Conservation (phyloP, 2,329 filamentous ascomycete species). For the Aspergillus caelatus region DNA sequence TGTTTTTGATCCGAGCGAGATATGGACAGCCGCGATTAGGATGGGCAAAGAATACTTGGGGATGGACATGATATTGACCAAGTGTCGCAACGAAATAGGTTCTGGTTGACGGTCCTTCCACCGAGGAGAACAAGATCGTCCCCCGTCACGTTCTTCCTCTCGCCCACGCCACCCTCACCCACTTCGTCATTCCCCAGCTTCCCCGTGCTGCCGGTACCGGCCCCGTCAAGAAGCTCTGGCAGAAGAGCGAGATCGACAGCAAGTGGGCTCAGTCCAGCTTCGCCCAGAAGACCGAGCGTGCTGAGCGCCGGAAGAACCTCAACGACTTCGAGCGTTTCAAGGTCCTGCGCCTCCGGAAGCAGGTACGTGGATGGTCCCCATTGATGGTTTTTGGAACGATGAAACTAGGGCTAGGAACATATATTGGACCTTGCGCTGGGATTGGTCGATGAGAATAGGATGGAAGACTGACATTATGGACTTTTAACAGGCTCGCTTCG, state of each 20-base stretch:
- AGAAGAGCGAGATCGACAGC: slow-evolving; percentile 84
- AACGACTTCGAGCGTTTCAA: slow-evolving; percentile 99
- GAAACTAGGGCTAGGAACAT: not conserved
- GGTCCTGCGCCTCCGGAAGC: slow-evolving; percentile 99
- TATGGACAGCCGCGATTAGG: not conserved
- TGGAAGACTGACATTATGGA: slow-evolving; percentile 21
- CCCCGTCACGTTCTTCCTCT: slow-evolving; percentile 86
- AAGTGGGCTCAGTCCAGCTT: slow-evolving; percentile 92
- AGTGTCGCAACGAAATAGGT: slow-evolving; percentile 60
- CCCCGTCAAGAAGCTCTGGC: slow-evolving; percentile 85
- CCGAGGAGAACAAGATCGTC: slow-evolving; percentile 75
- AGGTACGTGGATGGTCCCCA: slow-evolving; percentile 64
- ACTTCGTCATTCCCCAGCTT: slow-evolving; percentile 82
- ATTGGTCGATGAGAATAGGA: not conserved
- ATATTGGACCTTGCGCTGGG: not conserved
- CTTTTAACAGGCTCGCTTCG: slow-evolving; percentile 71
- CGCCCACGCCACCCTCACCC: slow-evolving; percentile 82
- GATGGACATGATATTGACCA: slow-evolving; percentile 23
- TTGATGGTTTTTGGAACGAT: not conserved
- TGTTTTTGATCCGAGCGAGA: slow-evolving; percentile 49
- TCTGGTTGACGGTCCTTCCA: slow-evolving; percentile 91
- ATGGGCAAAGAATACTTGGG: slow-evolving; percentile 1
- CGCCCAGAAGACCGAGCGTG: slow-evolving; percentile 90
- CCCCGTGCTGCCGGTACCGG: slow-evolving; percentile 82
- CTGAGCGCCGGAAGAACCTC: slow-evolving; percentile 82